Percentiles rank a stretch among this genome's conserved stretches.
These are phyloP conservation scores for Erythrobasidium hasegawianum DNA, from an alignment of 1,284 basidiomycete species.

Conservation along the genomic window DNA sequence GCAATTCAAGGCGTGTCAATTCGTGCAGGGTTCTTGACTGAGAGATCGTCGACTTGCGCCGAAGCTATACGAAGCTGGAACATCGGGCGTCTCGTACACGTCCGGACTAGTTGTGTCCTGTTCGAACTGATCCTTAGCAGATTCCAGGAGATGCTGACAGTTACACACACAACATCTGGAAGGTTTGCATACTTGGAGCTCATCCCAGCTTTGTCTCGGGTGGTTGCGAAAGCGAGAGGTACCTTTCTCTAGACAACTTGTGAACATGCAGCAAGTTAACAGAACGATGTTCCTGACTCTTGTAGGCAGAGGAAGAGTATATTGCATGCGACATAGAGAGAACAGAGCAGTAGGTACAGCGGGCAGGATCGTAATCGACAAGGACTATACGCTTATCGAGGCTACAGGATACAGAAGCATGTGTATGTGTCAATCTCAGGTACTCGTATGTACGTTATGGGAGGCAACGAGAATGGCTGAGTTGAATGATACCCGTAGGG, in stretches of 20 bases:
- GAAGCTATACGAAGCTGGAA: conserved; percentile 55
- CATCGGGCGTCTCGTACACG: conserved; percentile 85
- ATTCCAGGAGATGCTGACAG: not conserved
- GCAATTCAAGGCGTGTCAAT: not conserved
- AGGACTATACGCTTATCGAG: too few species aligned
- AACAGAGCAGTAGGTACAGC: too few species aligned
- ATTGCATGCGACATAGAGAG: not conserved
- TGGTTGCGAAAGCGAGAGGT: not conserved
- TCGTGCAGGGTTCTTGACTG: not conserved
- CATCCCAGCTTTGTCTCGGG: conserved; percentile 10
- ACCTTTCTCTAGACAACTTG: not conserved
- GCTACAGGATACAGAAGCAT: too few species aligned
- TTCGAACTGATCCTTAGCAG: not conserved
- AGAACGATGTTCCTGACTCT: not conserved
- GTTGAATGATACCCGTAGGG: too few species aligned
- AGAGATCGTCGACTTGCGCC: conserved; percentile 3
- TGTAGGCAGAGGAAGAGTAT: not conserved
- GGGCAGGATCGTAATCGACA: too few species aligned
- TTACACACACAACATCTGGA: conserved; percentile 73
- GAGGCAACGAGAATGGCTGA: too few species aligned
- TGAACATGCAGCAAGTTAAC: not conserved
- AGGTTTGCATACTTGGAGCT: conserved; percentile 74
- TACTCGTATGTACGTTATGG: too few species aligned
- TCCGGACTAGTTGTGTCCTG: conserved; percentile 64
- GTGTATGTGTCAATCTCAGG: too few species aligned